A percentile compares a stretch with the other conserved stretches of the same genome.
Conservation (phyloP, 257 asterid species). For the Osmanthus fragrans region DNA sequence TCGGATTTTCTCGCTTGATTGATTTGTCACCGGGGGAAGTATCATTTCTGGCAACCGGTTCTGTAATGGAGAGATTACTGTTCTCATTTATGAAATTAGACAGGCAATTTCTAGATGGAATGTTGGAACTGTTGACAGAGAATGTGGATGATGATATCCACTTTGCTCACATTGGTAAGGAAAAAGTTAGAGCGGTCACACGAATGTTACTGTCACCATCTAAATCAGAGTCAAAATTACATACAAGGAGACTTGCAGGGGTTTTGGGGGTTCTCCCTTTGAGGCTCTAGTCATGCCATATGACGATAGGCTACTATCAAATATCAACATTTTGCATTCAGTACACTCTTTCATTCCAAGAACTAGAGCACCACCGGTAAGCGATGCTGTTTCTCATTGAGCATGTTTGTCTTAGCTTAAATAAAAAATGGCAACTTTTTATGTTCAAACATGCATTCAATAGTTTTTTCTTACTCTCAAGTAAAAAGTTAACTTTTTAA, state of each 20-base stretch:
- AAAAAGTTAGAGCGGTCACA: slow-evolving; percentile 76
- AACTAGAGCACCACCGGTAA: slow-evolving; percentile 95
- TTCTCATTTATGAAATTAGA: slow-evolving; percentile 63
- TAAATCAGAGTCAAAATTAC: slow-evolving; percentile 47
- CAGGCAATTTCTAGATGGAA: slow-evolving; percentile 53
- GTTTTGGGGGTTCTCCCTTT: slow-evolving; percentile 75
- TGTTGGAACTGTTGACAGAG: slow-evolving; percentile 60
- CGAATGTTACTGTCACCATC: slow-evolving; percentile 82
- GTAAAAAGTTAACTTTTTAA: not conserved
- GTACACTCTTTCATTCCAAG: slow-evolving; percentile 86
- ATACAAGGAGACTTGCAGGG: slow-evolving; percentile 57
- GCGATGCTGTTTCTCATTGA: slow-evolving; percentile 26
- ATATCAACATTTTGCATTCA: slow-evolving; percentile 76
- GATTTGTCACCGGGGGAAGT: slow-evolving; percentile 83
- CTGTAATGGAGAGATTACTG: slow-evolving; percentile 75
- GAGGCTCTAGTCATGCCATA: slow-evolving; percentile 75
- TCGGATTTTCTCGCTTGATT: slow-evolving; percentile 77
- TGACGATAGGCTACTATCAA: slow-evolving; percentile 75
- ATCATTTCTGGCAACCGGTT: slow-evolving; percentile 68
- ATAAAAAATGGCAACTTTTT: not conserved
- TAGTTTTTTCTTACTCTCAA: not conserved
- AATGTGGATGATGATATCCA: slow-evolving; percentile 44
- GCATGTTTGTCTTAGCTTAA: not conserved
- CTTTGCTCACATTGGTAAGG: slow-evolving; percentile 58
- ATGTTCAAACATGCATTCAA: not conserved